phyloP scores from a whole-genome alignment of 345 rosid genomes.

The Reutealis trisperma region DNA sequence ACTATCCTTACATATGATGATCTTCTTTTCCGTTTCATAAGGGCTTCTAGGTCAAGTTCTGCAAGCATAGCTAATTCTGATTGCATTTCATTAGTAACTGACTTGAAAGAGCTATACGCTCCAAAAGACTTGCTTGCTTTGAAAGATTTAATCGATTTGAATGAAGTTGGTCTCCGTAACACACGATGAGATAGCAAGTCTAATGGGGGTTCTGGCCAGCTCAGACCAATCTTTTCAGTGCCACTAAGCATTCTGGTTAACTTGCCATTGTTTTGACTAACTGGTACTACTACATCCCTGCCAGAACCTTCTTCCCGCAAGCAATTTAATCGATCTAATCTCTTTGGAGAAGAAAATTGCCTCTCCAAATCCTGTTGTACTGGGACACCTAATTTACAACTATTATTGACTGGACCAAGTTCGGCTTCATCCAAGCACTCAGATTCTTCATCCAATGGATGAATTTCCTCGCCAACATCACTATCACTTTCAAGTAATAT shows the following conservation, averaged over 20 bases:
- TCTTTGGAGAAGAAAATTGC: conserved; percentile 61
- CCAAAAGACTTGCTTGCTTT: conserved; percentile 55
- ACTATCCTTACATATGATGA: conserved; percentile 71
- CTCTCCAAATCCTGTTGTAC: conserved; percentile 48
- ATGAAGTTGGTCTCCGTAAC: conserved; percentile 63
- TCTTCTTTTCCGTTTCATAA: conserved; percentile 70
- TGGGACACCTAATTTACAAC: conserved; percentile 32
- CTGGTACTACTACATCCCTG: conserved; percentile 19
- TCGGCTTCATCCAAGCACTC: conserved; percentile 23
- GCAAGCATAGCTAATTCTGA: conserved; percentile 57
- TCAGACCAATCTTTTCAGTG: conserved; percentile 70
- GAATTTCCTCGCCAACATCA: conserved; percentile 74
- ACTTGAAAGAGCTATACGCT: conserved; percentile 64
- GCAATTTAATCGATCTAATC: conserved; percentile 66
- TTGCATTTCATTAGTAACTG: conserved; percentile 35
- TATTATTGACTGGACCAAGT: conserved; percentile 18
- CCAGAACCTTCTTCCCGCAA: conserved; percentile 40
- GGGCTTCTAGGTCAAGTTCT: conserved; percentile 61
- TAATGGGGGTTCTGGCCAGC: conserved; percentile 91
- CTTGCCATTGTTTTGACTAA: conserved; percentile 30
- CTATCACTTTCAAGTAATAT: conserved; percentile 69
- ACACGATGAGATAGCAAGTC: conserved; percentile 58
- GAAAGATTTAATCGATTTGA: conserved; percentile 57
- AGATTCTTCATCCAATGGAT: conserved; percentile 69
- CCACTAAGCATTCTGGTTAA: conserved; percentile 64